These are phyloP conservation scores for Trichoderma sp. DNA, from an alignment of 2,329 filamentous ascomycete species.

Conservation along the genomic window DNA sequence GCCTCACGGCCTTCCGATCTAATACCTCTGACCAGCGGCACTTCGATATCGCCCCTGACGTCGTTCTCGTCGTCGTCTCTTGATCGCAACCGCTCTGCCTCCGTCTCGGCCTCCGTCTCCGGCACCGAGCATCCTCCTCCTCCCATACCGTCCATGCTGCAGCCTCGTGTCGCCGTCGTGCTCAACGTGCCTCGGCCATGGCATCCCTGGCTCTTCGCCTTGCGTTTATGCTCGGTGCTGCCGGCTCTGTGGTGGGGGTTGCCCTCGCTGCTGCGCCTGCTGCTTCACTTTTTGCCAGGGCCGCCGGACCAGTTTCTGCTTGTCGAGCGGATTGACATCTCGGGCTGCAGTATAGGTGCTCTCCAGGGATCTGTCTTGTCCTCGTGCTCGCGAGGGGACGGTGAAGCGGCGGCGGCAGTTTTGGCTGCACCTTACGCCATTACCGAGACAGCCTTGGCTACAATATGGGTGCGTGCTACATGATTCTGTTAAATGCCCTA, in stretches of 20 bases:
- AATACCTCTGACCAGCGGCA: not conserved
- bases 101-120: not conserved
- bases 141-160: slow-evolving; percentile 49
- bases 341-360: not conserved
- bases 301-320: slow-evolving; percentile 30
- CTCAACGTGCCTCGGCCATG: slow-evolving; percentile 69
- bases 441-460: slow-evolving; percentile 67
- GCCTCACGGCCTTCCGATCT: not conserved
- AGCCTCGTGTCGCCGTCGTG: slow-evolving; percentile 75
- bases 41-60: not conserved
- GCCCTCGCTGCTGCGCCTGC: slow-evolving; percentile 64
- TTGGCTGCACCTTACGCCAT: slow-evolving; percentile 39
- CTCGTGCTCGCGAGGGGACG: not conserved
- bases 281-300: slow-evolving; percentile 57
- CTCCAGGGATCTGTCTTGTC: not conserved
- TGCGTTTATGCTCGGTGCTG: slow-evolving; percentile 67
- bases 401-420: not conserved
- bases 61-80: not conserved
- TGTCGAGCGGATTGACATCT: slow-evolving; percentile 24
- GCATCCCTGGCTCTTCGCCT: slow-evolving; percentile 69
- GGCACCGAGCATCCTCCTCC: slow-evolving; percentile 8
- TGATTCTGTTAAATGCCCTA: not conserved
- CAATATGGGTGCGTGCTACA: slow-evolving; percentile 62
- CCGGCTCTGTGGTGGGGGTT: slow-evolving; percentile 71
- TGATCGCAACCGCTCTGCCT: not conserved